Conservation (phyloP, 305 asterid genomes). For the Fraxinus latifolia region DNA sequence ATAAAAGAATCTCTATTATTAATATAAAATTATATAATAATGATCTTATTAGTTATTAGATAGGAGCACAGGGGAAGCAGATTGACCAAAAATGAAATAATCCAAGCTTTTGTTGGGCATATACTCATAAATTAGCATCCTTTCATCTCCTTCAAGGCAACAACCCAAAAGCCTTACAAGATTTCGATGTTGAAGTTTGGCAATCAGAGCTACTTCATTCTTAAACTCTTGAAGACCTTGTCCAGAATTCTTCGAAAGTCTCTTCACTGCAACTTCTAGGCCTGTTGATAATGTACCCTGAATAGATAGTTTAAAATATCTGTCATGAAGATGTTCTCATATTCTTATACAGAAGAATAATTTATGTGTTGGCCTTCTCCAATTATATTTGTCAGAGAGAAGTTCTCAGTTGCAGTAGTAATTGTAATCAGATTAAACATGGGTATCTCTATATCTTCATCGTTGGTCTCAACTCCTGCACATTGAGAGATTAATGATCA, state of each 20-base stretch:
- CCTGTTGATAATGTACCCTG: slow-evolving; percentile 20
- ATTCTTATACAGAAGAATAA: background rate
- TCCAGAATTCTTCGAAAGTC: slow-evolving; percentile 20
- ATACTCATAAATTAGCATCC: slow-evolving; percentile 25
- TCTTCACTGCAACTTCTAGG: slow-evolving; percentile 21
- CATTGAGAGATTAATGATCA: background rate
- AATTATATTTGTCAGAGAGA: slow-evolving; percentile 20
- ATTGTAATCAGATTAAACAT: slow-evolving; percentile 14
- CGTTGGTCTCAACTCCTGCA: background rate
- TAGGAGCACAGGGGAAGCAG: background rate
- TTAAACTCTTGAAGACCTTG: slow-evolving; percentile 24
- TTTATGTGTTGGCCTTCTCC: slow-evolving; percentile 4
- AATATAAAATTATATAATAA: too few relatives aligned
- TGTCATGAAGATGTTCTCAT: background rate
- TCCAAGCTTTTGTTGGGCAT: slow-evolving; percentile 30
- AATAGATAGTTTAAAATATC: background rate
- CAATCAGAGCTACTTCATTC: slow-evolving; percentile 20
- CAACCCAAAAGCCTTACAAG: slow-evolving; percentile 27
- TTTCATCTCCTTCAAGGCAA: slow-evolving; percentile 22
- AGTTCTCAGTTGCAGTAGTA: slow-evolving; percentile 25
- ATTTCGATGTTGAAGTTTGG: slow-evolving; percentile 27
- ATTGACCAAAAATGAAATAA: slow-evolving; percentile 22
- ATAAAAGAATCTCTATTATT: background rate
- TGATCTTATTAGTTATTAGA: too few relatives aligned
- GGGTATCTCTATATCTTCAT: slow-evolving; percentile 16